Evolutionary conservation across 2,329 filamentous ascomycete species (phyloP), one percentile per base, ranked within the genome.

Genomic region (Colletotrichum eleusines): DNA sequence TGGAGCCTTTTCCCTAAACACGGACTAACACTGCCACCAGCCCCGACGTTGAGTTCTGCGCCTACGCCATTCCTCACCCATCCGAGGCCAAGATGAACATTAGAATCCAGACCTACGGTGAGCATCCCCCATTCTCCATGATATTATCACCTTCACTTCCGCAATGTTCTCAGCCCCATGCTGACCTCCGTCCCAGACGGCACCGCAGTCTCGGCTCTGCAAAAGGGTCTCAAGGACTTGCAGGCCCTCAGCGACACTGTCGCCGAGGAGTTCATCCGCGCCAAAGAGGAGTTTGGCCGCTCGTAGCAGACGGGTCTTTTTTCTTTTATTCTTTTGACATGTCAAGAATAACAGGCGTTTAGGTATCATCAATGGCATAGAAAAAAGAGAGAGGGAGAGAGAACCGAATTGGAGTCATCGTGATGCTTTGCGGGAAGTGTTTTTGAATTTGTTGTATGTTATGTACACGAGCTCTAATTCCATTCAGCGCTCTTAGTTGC

Each of bases 11-110:
- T 26, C 23, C 26, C 16, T 40, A 20, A n/a, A 35, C 46, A 14
- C 5, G 6, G n/a, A 48, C 44, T 44, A 31, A 75, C 74, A 63
- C 44, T 35, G 31, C 51, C 14, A 63, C 63, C 74, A 98, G 95
- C 81, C 95, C 96, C 38, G 90, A 96, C 74, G 96, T 99, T 71
- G 96, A 99, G 81, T 98, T 99, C 83, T 98, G 96, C 82, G 96
- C 95, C 72, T 99, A 99, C 82, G 94, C 95, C 9, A 98, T 99
- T 72, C 96, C 96, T 38, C 96, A 99, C 82, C 96, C 96, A 61
- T 97, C 95, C 48, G 96, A 99, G 82, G 85, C 91, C 50, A 96
- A 97, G 83, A 97, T 99, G 95, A 97, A 98, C 78, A 85, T 99
- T 73, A 90, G 96, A 77, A 98, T 99, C 73, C 96, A 99, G 82